These are phyloP conservation scores for Somion occarium DNA, from an alignment of 1,284 basidiomycete genomes.

Conservation along the genomic window DNA sequence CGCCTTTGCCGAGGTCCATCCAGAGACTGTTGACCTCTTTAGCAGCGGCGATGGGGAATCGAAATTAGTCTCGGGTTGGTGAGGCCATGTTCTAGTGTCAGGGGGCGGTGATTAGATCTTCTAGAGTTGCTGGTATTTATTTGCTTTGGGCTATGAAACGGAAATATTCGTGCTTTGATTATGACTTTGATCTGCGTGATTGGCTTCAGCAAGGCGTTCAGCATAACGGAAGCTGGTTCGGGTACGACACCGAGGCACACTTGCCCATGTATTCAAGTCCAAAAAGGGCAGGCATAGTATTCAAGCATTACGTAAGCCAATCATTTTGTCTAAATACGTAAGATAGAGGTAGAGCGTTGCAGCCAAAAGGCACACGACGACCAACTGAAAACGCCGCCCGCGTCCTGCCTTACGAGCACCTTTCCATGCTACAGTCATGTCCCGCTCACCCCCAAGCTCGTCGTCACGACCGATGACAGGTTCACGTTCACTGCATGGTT, in stretches of 20 bases:
- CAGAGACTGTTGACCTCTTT: constrained; percentile 14
- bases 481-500: constrained; percentile 26
- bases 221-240: no score
- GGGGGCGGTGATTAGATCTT: no score
- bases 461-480: constrained; percentile 16
- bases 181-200: no score
- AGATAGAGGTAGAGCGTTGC: not conserved
- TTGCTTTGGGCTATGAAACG: no score
- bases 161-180: no score
- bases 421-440: constrained; percentile 10
- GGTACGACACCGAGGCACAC: no score
- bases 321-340: not conserved
- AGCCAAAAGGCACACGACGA: not conserved
- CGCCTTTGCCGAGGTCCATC: constrained; percentile 17
- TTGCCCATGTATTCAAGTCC: no score
- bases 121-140: no score
- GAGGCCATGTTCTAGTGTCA: not conserved
- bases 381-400: not conserved
- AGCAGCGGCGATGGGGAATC: constrained; percentile 17
- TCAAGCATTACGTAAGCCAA: not conserved
- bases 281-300: not conserved
- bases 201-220: no score
- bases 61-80: constrained; percentile 16
- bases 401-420: not conserved
- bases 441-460: constrained; percentile 11